phyloP scores from a whole-genome alignment of 1,139 yeast species.

The Nakaseomyces kungkrabaensis region DNA sequence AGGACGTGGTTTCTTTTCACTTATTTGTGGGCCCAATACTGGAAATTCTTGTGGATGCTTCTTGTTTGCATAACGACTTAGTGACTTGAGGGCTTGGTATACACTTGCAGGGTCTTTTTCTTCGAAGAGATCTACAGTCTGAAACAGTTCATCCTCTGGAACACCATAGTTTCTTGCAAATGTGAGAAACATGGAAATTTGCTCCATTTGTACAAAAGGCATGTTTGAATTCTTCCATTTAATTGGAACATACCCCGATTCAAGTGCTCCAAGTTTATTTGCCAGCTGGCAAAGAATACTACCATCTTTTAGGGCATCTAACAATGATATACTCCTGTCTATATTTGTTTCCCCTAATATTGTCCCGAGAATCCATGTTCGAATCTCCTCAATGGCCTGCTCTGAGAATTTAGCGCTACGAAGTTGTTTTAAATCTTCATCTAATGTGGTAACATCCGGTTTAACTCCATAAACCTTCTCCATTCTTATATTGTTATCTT shows the following conservation, averaged over 20 bases:
- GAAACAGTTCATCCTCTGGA: constrained; percentile 77
- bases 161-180: constrained; percentile 57
- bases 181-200: constrained; percentile 59
- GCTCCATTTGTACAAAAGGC: constrained; percentile 88
- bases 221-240: constrained; percentile 55
- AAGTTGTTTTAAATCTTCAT: constrained; percentile 43
- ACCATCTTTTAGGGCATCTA: constrained; percentile 57
- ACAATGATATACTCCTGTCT: constrained; percentile 26
- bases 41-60: constrained; percentile 36
- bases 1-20: constrained; percentile 33
- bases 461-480: constrained; percentile 12
- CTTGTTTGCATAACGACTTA: constrained; percentile 53
- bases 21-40: constrained; percentile 42
- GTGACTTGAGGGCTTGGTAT: constrained; percentile 58
- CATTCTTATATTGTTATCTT: constrained; percentile 6
- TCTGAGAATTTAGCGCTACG: constrained; percentile 41
- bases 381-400: constrained; percentile 36
- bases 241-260: constrained; percentile 28
- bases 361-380: constrained; percentile 38
- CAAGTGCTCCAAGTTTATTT: constrained; percentile 20
- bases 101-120: constrained; percentile 70
- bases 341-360: constrained; percentile 23
- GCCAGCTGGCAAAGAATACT: constrained; percentile 43
- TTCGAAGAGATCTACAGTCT: constrained; percentile 72
- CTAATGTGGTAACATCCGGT: constrained; percentile 43